These are phyloP conservation scores for Aspergillus ellipticus DNA, from an alignment of 495 filamentous ascomycete species.

Conservation along the genomic window DNA sequence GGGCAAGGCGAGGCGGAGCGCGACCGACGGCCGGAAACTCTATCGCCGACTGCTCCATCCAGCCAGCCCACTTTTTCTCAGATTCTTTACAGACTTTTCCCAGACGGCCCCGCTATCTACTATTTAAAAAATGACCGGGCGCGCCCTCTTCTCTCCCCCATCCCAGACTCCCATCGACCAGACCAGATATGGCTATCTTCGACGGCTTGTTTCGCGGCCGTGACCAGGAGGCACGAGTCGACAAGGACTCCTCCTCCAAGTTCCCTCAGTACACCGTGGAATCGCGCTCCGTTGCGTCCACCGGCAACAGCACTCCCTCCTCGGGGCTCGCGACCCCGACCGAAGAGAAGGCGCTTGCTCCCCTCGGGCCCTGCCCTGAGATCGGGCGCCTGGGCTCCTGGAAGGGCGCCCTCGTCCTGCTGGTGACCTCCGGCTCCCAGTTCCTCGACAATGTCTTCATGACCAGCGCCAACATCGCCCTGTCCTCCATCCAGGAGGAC, in stretches of 20 bases:
- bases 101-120: not conserved
- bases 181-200: conserved; percentile 9
- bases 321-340: conserved; percentile 16
- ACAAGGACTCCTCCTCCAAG: conserved; percentile 10
- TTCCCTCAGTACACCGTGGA: conserved; percentile 17
- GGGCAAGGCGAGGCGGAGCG: not conserved
- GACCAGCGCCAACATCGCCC: conserved; percentile 36
- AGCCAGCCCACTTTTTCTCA: not conserved
- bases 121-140: not conserved
- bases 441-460: conserved; percentile 40
- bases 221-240: not conserved
- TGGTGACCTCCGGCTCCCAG: conserved; percentile 37
- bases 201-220: conserved; percentile 2
- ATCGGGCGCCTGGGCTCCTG: conserved; percentile 29
- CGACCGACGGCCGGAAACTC: not conserved
- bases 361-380: conserved; percentile 25
- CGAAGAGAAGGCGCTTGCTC: conserved; percentile 17
- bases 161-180: too few relatives aligned
- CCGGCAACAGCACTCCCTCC: conserved; percentile 7
- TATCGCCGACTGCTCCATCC: not conserved
- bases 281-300: conserved; percentile 18
- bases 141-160: not conserved
- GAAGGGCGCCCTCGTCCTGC: conserved; percentile 31
- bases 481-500: conserved; percentile 36
- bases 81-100: not conserved